A percentile compares a stretch with the other conserved stretches of the same genome.
These are phyloP conservation scores for Zopfochytrium polystomum DNA, from an alignment of 371 early-diverging fungal species.

Conservation along the genomic window DNA sequence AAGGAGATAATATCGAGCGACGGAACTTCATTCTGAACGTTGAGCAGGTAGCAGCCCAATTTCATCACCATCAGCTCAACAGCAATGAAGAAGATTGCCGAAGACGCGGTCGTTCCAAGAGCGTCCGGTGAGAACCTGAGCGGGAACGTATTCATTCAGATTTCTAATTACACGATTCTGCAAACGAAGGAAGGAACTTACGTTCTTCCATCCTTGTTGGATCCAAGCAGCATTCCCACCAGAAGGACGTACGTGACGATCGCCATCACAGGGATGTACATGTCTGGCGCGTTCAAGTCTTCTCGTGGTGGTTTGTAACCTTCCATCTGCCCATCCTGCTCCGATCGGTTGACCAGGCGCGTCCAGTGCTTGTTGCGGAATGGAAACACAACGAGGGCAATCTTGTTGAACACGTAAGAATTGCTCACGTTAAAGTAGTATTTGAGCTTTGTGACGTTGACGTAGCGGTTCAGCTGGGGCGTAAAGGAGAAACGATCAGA, in stretches of 20 bases:
- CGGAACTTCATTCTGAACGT: conserved; percentile 79
- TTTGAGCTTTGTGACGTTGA: conserved; percentile 81
- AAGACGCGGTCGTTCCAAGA: conserved; percentile 83
- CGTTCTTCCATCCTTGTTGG: no score
- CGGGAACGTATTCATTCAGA: no score
- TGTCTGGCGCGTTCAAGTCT: conserved; percentile 93
- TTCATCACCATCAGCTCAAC: conserved; percentile 80
- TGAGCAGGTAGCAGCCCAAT: conserved; percentile 84
- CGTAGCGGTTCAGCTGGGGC: conserved; percentile 72
- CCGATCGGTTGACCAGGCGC: conserved; percentile 70
- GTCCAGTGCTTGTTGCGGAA: conserved; percentile 91
- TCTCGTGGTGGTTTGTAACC: conserved; percentile 85
- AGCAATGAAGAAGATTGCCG: conserved; percentile 77
- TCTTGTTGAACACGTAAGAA: conserved; percentile 86
- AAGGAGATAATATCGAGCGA: conserved; percentile 85
- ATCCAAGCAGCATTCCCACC: conserved; percentile 75
- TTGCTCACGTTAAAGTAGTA: conserved; percentile 97
- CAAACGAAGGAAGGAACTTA: no score
- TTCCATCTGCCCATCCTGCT: conserved; percentile 78
- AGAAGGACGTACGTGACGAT: conserved; percentile 91
- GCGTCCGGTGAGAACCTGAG: conserved; percentile 90
- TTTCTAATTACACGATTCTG: no score
- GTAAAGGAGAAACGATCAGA: background rate
- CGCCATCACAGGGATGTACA: conserved; percentile 96
- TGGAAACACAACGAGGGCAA: conserved; percentile 88